Percentiles rank a stretch among this genome's conserved stretches.
Conservation (phyloP, 2,329 filamentous ascomycete species). For the Exutisphaerella laricina region DNA sequence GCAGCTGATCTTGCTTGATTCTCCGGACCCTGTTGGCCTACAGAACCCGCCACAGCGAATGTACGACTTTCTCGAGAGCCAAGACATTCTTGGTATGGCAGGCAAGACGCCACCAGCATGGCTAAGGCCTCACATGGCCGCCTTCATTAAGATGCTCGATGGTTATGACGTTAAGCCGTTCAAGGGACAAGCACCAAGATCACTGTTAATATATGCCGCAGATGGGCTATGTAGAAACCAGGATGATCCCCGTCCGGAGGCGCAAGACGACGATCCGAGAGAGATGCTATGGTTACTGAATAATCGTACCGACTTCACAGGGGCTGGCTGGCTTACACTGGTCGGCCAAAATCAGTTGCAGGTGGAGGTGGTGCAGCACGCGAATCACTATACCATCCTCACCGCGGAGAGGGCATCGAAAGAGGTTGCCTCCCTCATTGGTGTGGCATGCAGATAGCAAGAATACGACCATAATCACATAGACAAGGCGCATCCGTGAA, state of each 20-base stretch:
- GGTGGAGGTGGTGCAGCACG: conserved; percentile 5
- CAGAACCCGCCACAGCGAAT: conserved; percentile 57
- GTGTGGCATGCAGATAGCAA: too few relatives aligned
- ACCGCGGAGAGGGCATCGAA: too few relatives aligned
- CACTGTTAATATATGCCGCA: conserved; percentile 43
- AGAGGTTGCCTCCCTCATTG: too few relatives aligned
- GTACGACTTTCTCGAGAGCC: conserved; percentile 43
- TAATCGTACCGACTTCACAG: conserved; percentile 42
- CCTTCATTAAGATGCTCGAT: conserved; percentile 44
- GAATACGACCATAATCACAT: too few relatives aligned
- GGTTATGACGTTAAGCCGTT: conserved; percentile 33
- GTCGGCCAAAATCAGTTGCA: conserved; percentile 2
- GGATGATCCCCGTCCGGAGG: conserved; percentile 31
- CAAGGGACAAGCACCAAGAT: too few relatives aligned
- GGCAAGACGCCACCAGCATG: conserved; percentile 36
- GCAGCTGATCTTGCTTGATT: conserved; percentile 27
- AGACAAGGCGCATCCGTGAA: too few relatives aligned
- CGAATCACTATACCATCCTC: conserved; percentile 15
- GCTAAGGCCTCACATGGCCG: conserved; percentile 47
- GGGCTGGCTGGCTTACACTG: conserved; percentile 38
- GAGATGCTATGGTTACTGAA: conserved; percentile 47
- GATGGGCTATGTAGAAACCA: conserved; percentile 39
- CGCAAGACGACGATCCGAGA: conserved; percentile 39
- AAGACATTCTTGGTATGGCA: conserved; percentile 25
- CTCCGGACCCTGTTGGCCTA: conserved; percentile 34